Evolutionary conservation across 2,329 filamentous ascomycete species (phyloP).

Genomic region (Thelonectria rubi): DNA sequence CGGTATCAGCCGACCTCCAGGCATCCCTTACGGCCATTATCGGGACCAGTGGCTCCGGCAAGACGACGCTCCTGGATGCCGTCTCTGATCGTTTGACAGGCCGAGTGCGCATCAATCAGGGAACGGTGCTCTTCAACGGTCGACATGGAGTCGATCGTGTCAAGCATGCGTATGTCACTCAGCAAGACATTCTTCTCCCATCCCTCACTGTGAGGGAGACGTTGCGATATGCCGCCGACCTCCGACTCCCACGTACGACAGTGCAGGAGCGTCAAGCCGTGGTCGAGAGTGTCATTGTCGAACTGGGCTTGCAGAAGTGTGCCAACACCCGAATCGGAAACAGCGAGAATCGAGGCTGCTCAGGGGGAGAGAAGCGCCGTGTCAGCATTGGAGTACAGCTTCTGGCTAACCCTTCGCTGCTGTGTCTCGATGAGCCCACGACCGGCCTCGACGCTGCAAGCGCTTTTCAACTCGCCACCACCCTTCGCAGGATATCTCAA

Average conservation of each 20-base stretch:
- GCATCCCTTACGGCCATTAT: constrained; percentile 77
- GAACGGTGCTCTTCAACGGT: constrained; percentile 70
- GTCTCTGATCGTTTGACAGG: constrained; percentile 75
- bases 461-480: constrained; percentile 76
- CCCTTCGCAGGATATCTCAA: constrained; percentile 71
- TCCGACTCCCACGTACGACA: constrained; percentile 72
- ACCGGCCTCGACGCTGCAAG: constrained; percentile 81
- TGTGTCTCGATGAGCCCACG: constrained; percentile 83
- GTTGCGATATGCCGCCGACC: constrained; percentile 74
- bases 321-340: constrained; percentile 79
- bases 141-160: constrained; percentile 61
- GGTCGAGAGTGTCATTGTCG: constrained; percentile 79
- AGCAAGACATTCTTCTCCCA: constrained; percentile 78
- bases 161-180: constrained; percentile 76
- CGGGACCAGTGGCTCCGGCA: constrained; percentile 77
- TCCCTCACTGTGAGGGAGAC: constrained; percentile 81
- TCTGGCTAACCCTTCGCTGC: constrained; percentile 77
- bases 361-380: constrained; percentile 79
- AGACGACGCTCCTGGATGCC: constrained; percentile 76
- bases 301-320: constrained; percentile 80
- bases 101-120: constrained; percentile 59
- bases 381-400: constrained; percentile 82
- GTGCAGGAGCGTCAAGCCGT: constrained; percentile 68
- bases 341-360: constrained; percentile 76
- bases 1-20: constrained; percentile 69